Percentiles rank a stretch among this genome's conserved stretches.
Conservation (phyloP, 345 rosid species). For the Hirschfeldia incana region DNA sequence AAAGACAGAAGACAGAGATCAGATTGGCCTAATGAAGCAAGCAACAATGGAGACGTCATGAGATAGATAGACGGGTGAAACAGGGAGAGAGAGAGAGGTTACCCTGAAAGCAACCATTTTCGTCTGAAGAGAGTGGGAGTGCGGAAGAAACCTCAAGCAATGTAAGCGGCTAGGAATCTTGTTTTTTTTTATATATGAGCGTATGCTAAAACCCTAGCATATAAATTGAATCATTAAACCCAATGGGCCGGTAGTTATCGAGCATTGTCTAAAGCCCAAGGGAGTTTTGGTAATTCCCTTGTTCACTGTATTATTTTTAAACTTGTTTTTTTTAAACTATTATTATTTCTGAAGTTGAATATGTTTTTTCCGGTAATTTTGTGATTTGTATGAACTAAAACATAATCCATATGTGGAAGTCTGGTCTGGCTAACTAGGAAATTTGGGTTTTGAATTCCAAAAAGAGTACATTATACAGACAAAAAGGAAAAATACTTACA, state of each 20-base stretch:
- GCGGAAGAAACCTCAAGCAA: constrained; percentile 20
- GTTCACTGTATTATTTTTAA: neutral
- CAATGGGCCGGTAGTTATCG: constrained; percentile 17
- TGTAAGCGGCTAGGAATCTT: constrained; percentile 31
- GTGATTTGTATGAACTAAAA: neutral
- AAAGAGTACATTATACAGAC: too few relatives aligned
- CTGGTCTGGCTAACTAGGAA: too few relatives aligned
- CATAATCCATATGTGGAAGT: too few relatives aligned
- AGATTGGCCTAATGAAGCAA: neutral
- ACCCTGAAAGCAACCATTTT: constrained; percentile 41
- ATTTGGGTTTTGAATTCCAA: too few relatives aligned
- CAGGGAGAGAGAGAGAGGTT: constrained; percentile 8
- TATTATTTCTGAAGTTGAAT: neutral
- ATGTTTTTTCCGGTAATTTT: neutral
- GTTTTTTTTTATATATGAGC: neutral
- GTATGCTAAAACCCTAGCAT: constrained; percentile 23
- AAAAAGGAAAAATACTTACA: too few relatives aligned
- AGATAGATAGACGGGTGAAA: neutral
- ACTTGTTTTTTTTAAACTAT: neutral
- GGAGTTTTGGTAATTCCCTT: neutral
- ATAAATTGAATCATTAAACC: neutral
- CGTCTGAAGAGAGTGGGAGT: constrained; percentile 6
- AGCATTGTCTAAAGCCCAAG: neutral
- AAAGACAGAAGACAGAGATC: neutral
- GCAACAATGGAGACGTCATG: neutral